A percentile compares a stretch with the other conserved stretches of the same genome.
Evolutionary conservation across 257 asterid genomes (phyloP).

Genomic region (Cordia subcordata): DNA sequence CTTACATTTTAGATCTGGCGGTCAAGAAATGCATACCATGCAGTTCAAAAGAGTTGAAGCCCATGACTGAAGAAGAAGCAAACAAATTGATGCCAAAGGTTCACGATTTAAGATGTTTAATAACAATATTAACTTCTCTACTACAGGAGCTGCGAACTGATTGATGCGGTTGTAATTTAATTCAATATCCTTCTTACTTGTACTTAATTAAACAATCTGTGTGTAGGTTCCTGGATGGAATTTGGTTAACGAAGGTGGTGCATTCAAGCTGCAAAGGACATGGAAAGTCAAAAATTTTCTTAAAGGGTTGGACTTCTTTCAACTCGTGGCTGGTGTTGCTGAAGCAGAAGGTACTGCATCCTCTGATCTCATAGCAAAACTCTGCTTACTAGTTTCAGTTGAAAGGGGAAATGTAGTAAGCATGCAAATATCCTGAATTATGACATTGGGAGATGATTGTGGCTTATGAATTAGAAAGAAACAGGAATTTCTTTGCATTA

Average conservation of each 20-base stretch:
- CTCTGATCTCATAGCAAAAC: background rate
- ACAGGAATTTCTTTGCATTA: too few relatives aligned
- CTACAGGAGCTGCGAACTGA: background rate
- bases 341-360: slow-evolving; percentile 73
- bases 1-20: background rate
- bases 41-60: slow-evolving; percentile 50
- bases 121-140: background rate
- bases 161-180: too few relatives aligned
- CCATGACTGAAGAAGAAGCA: slow-evolving; percentile 66
- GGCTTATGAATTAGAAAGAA: too few relatives aligned
- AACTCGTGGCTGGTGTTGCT: slow-evolving; percentile 74
- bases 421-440: too few relatives aligned
- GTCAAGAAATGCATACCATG: slow-evolving; percentile 40
- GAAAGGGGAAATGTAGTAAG: too few relatives aligned
- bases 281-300: slow-evolving; percentile 89
- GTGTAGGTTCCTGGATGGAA: slow-evolving; percentile 82
- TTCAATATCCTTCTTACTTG: background rate
- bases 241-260: slow-evolving; percentile 61
- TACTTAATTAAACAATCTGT: slow-evolving; percentile 5
- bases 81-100: slow-evolving; percentile 38
- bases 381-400: too few relatives aligned
- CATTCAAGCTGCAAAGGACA: slow-evolving; percentile 60
- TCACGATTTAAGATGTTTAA: slow-evolving; percentile 10
- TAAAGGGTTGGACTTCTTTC: slow-evolving; percentile 83
- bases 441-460: too few relatives aligned